phyloP scores from a whole-genome alignment of 2,329 filamentous ascomycete genomes.

The Trichothecium roseum region DNA sequence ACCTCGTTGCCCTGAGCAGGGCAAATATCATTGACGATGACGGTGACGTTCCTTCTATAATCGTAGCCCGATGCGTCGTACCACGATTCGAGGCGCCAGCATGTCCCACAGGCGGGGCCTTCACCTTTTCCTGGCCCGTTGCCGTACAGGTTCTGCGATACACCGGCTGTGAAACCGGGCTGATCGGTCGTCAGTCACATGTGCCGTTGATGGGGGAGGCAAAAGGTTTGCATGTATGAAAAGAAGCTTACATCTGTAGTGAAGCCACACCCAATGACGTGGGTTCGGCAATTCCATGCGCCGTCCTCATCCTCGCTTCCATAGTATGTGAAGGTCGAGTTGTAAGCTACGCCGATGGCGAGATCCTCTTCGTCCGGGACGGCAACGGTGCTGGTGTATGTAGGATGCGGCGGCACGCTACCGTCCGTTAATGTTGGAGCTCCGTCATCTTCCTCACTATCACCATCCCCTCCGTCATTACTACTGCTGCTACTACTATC shows the following conservation, averaged over 20 bases:
- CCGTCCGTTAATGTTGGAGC: too few species aligned
- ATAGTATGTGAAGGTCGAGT: conserved; percentile 5
- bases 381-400: background rate
- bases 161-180: conserved; percentile 3
- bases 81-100: conserved; percentile 3
- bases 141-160: conserved; percentile 3
- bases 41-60: background rate
- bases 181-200: background rate
- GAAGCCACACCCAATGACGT: conserved; percentile 1
- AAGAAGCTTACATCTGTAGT: conserved; percentile 1
- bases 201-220: too few species aligned
- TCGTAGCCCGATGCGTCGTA: background rate
- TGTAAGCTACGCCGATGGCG: conserved; percentile 5
- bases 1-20: conserved; percentile 1
- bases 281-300: conserved; percentile 1
- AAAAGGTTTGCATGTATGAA: background rate
- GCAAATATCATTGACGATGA: conserved; percentile 5
- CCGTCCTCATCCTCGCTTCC: conserved; percentile 1
- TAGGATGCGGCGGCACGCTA: background rate
- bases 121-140: background rate
- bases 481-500: background rate
- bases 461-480: background rate
- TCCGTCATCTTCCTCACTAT: background rate
- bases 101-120: conserved; percentile 3
- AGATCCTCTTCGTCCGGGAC: conserved; percentile 2